Evolutionary conservation across 345 rosid species (phyloP).

Genomic region (Corymbia maculata): DNA sequence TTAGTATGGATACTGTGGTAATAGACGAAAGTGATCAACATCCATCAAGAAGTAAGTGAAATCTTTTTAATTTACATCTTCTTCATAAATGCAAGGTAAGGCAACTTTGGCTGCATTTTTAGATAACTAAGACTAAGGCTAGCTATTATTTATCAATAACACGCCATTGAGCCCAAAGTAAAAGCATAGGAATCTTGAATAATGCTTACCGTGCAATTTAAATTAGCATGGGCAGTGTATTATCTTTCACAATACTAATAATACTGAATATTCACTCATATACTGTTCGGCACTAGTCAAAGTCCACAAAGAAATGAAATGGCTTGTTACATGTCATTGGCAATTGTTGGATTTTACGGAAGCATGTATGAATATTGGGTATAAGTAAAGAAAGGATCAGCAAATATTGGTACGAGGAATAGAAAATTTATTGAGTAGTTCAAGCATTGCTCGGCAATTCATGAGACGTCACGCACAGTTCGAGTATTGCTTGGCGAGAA

Average conservation of each 20-base stretch:
- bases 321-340: neutral
- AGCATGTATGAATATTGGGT: neutral
- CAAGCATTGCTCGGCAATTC: neutral
- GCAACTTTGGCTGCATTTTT: neutral
- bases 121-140: neutral
- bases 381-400: neutral
- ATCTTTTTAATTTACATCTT: slow-evolving; percentile 34
- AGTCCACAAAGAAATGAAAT: neutral
- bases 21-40: neutral
- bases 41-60: slow-evolving; percentile 5
- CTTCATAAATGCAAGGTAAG: slow-evolving; percentile 60
- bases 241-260: neutral
- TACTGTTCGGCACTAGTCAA: neutral
- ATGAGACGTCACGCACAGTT: slow-evolving; percentile 8
- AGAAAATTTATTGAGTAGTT: neutral
- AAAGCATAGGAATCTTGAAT: neutral
- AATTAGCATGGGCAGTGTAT: neutral
- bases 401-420: neutral
- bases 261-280: neutral
- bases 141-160: neutral
- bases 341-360: neutral
- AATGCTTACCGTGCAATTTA: neutral
- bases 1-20: neutral
- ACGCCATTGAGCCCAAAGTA: too few species aligned
- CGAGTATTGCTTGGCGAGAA: neutral